A percentile compares a stretch with the other conserved stretches of the same genome.
Conservation (phyloP, 2,329 filamentous ascomycete genomes). For the Pyricularia pennisetigena region DNA sequence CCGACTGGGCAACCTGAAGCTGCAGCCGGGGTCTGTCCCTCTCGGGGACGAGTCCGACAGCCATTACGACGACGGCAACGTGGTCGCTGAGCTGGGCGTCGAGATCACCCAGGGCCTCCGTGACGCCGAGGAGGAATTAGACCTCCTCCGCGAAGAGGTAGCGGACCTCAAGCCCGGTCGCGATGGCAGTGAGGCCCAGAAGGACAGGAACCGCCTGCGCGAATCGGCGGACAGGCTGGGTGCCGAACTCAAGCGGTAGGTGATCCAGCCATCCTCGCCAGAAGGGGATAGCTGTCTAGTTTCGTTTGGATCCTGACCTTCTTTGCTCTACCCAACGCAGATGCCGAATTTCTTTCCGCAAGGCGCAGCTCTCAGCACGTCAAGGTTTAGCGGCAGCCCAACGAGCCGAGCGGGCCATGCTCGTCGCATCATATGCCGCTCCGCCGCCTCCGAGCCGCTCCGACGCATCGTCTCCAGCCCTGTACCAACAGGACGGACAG, state of each 20-base stretch:
- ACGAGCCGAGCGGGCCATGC: conserved; percentile 63
- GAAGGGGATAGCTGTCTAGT: conserved; percentile 8
- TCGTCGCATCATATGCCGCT: conserved; percentile 53
- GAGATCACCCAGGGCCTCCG: conserved; percentile 75
- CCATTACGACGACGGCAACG: conserved; percentile 40
- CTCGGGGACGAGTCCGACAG: conserved; percentile 31
- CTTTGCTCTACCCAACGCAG: conserved; percentile 17
- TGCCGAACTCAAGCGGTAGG: conserved; percentile 62
- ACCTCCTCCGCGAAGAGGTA: conserved; percentile 68
- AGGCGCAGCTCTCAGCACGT: conserved; percentile 72
- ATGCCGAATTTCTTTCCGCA: conserved; percentile 61
- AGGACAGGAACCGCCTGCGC: conserved; percentile 54
- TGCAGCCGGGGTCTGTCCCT: conserved; percentile 47
- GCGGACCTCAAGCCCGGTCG: conserved; percentile 51
- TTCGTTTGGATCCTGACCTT: neutral
- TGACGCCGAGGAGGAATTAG: conserved; percentile 74
- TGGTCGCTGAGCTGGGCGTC: conserved; percentile 61
- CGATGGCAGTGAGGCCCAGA: conserved; percentile 43
- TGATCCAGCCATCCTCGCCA: neutral
- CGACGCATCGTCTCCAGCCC: conserved; percentile 22
- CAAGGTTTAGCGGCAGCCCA: conserved; percentile 64
- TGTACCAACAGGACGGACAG: conserved; percentile 7
- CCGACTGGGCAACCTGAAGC: conserved; percentile 46
- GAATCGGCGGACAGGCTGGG: conserved; percentile 57
- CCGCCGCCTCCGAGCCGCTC: conserved; percentile 18